These are phyloP conservation scores for Diddensiella caesifluorescens DNA, from an alignment of 805 yeast genomes.

Conservation along the genomic window DNA sequence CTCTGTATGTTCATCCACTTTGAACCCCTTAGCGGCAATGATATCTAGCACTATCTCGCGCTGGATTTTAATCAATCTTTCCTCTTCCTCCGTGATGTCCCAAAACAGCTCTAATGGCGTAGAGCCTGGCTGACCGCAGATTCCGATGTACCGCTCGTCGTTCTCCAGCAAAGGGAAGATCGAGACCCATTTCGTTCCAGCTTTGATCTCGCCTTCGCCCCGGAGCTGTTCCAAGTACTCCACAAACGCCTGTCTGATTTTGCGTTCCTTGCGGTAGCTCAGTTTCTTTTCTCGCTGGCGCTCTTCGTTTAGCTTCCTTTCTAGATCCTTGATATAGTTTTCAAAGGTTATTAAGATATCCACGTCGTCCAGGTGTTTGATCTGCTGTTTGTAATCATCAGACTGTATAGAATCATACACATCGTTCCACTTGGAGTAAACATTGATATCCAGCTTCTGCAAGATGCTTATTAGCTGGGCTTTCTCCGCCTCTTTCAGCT, in stretches of 20 bases:
- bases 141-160: slow-evolving; percentile 50
- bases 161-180: slow-evolving; percentile 46
- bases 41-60: slow-evolving; percentile 54
- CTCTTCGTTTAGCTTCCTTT: slow-evolving; percentile 25
- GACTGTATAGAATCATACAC: slow-evolving; percentile 26
- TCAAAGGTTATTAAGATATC: slow-evolving; percentile 58
- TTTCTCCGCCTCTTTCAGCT: slow-evolving; percentile 23
- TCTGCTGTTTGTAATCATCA: slow-evolving; percentile 28
- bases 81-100: slow-evolving; percentile 64
- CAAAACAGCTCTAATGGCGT: slow-evolving; percentile 69
- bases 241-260: slow-evolving; percentile 58
- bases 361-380: slow-evolving; percentile 40
- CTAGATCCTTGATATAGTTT: slow-evolving; percentile 33
- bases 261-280: slow-evolving; percentile 55
- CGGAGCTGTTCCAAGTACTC: slow-evolving; percentile 38
- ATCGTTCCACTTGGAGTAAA: slow-evolving; percentile 37
- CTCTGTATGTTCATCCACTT: slow-evolving; percentile 18
- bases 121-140: slow-evolving; percentile 76
- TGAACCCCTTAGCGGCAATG: slow-evolving; percentile 35
- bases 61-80: slow-evolving; percentile 50
- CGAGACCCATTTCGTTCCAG: slow-evolving; percentile 57
- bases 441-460: slow-evolving; percentile 16
- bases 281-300: slow-evolving; percentile 28
- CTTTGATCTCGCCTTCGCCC: slow-evolving; percentile 35
- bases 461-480: slow-evolving; percentile 16